Evolutionary conservation across 73 alveolate genomes (phyloP).

Genomic region (Tetrahymena elliotti): DNA sequence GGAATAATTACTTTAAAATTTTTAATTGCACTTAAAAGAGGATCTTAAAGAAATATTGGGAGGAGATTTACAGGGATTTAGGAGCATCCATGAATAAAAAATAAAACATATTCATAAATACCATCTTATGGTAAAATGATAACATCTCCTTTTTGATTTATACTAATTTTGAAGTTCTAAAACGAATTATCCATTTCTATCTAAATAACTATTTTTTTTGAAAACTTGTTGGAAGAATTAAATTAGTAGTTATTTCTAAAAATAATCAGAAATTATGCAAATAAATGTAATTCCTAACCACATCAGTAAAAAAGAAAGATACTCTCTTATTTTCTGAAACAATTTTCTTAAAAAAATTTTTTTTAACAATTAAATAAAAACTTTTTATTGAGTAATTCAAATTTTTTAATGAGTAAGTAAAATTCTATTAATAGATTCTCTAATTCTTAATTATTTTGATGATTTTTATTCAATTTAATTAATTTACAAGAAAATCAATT

Average conservation of each 20-base stretch:
- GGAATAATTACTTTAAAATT: background rate
- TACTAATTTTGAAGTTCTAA: background rate
- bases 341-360: no score
- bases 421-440: background rate
- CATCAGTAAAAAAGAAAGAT: background rate
- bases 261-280: background rate
- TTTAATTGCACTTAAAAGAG: background rate
- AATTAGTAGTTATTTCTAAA: background rate
- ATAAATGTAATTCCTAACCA: background rate
- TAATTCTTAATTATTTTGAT: no score
- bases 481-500: no score
- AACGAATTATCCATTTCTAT: background rate
- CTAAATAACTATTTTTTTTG: background rate
- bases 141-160: background rate
- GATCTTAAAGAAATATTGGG: background rate
- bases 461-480: no score
- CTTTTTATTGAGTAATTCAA: no score
- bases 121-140: background rate
- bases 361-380: no score
- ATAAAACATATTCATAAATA: background rate
- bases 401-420: no score
- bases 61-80: background rate
- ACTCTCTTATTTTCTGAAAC: no score
- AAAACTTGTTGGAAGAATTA: no score
- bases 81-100: background rate